Evolutionary conservation across 768 basidiomycete species (phyloP), one percentile per base, ranked within the genome.

Genomic region (Xerocomus potaroensis): DNA sequence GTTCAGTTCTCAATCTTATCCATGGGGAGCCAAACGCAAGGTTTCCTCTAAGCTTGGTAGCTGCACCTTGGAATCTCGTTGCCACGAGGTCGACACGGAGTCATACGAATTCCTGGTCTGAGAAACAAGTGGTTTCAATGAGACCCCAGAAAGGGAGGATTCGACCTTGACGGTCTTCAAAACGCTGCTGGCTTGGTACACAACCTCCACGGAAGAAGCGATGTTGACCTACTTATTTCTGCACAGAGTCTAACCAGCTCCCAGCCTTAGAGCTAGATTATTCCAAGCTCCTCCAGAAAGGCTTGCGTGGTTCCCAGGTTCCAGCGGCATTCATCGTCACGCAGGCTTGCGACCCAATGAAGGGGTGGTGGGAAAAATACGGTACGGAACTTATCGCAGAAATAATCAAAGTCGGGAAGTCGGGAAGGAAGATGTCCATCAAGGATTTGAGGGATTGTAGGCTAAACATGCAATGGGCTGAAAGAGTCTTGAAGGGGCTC

Each of bases 1-100:
- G 70, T 43, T 69, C 70, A 0, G 47, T 74, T 35, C 50, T 74
- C 48, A 75, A 75, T 51, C 65, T 76, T 52, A 23, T 74, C 22
- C 43, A 50, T 18, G 65, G 61, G 5, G 15, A 38, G 0, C 16
- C 50, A 0, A 40, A 43, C 4, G 70, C 71, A 3, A 26, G 0
- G 53, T 62, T 9, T 70, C 69, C 7, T 54, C 48, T 30, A 29
- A 45, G 7, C 50, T 65, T 8, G 22, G 44, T 0, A 63, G 70
- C 8, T 71, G 65, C 50, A 75, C 75, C 0, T 57, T 74, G 37
- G 36, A 57, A 2, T 59, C 45, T 27, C 40, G 44, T 3, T 27
- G 44, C 1, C 64, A 73, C 49, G 32, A 47, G 16, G 43, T 62
- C 35, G 49, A 49, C 12, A 58, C 62, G n/a, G 45, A 51, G 23